Evolutionary conservation across 2,329 filamentous ascomycete genomes (phyloP), one percentile per base, ranked within the genome.

Genomic region (Microsporum ferrugineum): DNA sequence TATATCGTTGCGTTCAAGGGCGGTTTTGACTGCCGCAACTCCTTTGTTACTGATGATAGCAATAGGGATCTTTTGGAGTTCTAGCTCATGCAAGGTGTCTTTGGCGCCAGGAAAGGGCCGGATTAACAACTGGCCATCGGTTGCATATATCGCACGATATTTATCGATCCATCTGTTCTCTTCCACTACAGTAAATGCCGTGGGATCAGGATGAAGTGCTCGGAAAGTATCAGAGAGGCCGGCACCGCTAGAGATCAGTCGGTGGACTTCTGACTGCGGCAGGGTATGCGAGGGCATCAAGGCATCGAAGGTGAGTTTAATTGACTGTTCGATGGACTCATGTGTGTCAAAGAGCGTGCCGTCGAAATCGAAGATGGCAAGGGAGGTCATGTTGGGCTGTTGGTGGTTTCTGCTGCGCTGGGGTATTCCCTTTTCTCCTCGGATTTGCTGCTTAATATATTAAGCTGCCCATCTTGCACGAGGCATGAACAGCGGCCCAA

Each of bases 271-370:
- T 14, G 60, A 55, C 36, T 62, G 56, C 17, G 57, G 55, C 10
- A 56, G 60, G 34, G 38, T 39, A 47, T 62, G 43, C 17, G 27
- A n/a, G 12, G 60, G 60, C 8, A 62, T 43, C 12, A 62, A 47
- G 31, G 47, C 47, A 29, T 56, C 38, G 56, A 62, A 59, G 31
- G 60, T 62, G 57, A 62, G 60, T 45, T 56, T 59, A 45, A 62
- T 59, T 23, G 47, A 38, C n/a, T 62, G 57, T 17, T 41, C 17
- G 47, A 62, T 62, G 38, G 57, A 62, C 27, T 49, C 57, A 39
- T 56, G 60, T 43, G 60, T 62, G 33, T 62, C 57, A 38, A 62
- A 59, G n/a, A 62, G 57, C 31, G 60, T 62, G 10, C 57, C 60
- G 39, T 62, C 60, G 14, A 62, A 62, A 41, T 62, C 60, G 34